Conservation (phyloP, 306 rosid species). For the Chamaecrista fasciculata region DNA sequence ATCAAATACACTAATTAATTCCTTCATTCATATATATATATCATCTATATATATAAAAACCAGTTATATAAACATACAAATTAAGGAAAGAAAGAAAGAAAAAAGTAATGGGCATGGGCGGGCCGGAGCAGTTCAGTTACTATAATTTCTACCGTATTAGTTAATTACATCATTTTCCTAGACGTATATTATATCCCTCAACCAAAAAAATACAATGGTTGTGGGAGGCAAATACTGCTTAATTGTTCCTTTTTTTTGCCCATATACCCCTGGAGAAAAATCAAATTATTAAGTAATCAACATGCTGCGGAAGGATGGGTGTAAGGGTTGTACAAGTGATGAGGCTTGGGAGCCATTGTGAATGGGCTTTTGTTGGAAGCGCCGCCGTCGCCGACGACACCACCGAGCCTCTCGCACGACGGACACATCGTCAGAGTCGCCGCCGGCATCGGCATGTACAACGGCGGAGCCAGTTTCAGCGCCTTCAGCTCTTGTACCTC, state of each 20-base stretch:
- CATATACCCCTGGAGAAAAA: background rate
- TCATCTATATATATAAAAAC: constrained; percentile 28
- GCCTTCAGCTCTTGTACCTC: constrained; percentile 87
- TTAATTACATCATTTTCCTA: constrained; percentile 54
- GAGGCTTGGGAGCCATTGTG: constrained; percentile 70
- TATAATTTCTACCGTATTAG: constrained; percentile 51
- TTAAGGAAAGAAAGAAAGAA: background rate
- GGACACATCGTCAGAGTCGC: constrained; percentile 93
- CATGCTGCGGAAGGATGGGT: constrained; percentile 92
- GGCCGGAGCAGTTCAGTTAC: constrained; percentile 32
- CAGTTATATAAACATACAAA: constrained; percentile 50
- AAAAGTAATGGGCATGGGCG: constrained; percentile 37
- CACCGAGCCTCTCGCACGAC: constrained; percentile 73
- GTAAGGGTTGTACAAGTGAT: constrained; percentile 82
- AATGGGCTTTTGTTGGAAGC: constrained; percentile 55
- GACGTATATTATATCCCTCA: constrained; percentile 52
- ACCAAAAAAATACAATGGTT: constrained; percentile 70
- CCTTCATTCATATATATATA: constrained; percentile 52
- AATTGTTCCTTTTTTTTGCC: background rate
- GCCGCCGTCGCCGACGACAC: constrained; percentile 24
- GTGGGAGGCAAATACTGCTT: background rate
- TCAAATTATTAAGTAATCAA: constrained; percentile 27
- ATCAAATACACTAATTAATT: constrained; percentile 37
- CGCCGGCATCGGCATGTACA: constrained; percentile 91
- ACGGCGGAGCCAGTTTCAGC: constrained; percentile 59